These are phyloP conservation scores for Elaeis oleifera DNA, from an alignment of 202 grass and related monocot species.

Conservation along the genomic window DNA sequence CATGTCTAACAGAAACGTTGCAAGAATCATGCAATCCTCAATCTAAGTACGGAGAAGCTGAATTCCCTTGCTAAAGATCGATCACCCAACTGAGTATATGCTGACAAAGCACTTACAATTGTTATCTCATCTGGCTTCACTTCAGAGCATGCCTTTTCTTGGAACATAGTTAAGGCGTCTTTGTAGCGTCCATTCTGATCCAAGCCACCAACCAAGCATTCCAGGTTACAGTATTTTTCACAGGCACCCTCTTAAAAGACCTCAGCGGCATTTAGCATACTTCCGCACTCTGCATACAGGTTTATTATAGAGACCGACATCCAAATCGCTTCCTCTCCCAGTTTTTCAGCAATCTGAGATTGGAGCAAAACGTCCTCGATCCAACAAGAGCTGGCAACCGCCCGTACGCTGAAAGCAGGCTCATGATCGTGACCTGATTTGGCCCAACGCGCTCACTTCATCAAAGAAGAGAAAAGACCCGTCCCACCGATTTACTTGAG, in stretches of 20 bases:
- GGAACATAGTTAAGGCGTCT: slow-evolving; percentile 40
- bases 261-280: slow-evolving; percentile 40
- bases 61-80: slow-evolving; percentile 45
- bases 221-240: slow-evolving; percentile 52
- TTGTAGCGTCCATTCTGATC: slow-evolving; percentile 39
- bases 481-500: slow-evolving; percentile 35
- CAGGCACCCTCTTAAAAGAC: slow-evolving; percentile 43
- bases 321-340: slow-evolving; percentile 37
- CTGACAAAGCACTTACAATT: slow-evolving; percentile 42
- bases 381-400: slow-evolving; percentile 24
- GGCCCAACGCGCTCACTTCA: slow-evolving; percentile 50
- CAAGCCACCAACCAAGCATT: slow-evolving; percentile 60
- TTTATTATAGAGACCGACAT: slow-evolving; percentile 43
- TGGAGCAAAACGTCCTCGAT: slow-evolving; percentile 48
- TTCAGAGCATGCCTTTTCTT: slow-evolving; percentile 37
- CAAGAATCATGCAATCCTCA: slow-evolving; percentile 21
- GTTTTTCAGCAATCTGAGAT: slow-evolving; percentile 26
- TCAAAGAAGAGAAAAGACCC: slow-evolving; percentile 34
- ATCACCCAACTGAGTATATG: slow-evolving; percentile 58
- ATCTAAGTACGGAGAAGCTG: slow-evolving; percentile 38
- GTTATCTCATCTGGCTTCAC: slow-evolving; percentile 51
- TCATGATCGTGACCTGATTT: slow-evolving; percentile 59
- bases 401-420: slow-evolving; percentile 53
- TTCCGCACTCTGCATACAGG: slow-evolving; percentile 48
- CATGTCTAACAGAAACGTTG: slow-evolving; percentile 49